Evolutionary conservation across 495 filamentous ascomycete genomes (phyloP), one percentile per base, ranked within the genome.

Genomic region (Daldinia childiae): DNA sequence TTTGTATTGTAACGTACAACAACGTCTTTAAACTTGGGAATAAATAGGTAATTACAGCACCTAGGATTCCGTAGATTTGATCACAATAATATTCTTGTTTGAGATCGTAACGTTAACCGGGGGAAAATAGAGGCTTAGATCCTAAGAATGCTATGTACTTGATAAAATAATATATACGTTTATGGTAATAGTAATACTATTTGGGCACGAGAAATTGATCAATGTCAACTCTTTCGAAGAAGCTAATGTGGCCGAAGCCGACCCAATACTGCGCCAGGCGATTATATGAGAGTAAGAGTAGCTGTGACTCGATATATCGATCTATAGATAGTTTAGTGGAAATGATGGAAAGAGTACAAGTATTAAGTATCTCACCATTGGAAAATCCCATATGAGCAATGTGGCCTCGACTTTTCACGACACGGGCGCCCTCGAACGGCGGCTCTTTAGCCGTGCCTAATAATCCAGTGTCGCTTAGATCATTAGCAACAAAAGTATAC

Each of bases 261-360:
- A 88, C 83, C 94, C 94, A 98, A 77, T 93, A 91, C 71, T 95
- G 92, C 1, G 92, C 94, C 54, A 97, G 79, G 57, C 85, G 85
- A 74, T 96, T 84, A 21, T 87, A 84, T n/a, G 90, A 92, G 36
- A 95, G 85, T 45, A 97, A 83, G 58, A 97, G 90, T 50, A 98
- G 82, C 72, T 95, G 88, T 2, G 89, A 90, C 1, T 87, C 75
- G 19, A 93, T 91, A 70, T 88, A 97, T 57, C 86, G 81, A 66
- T 94, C 94, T 93, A 58, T 32, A 74, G 43, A 26, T 3, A 32
- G 17, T 38, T 68, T 61, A 73, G 65, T 32, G 8, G 21, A 61
- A 24, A 57, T 7, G 19, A 11, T 8, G n/a, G 24, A 15, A 14
- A n/a, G 0, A 17, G 26, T 45, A 0, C 11, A 4, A 29, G 6